Percentiles rank a stretch among this genome's conserved stretches.
These are phyloP conservation scores for Aspergillus uvarum DNA, from an alignment of 2,329 filamentous ascomycete species.

Conservation along the genomic window DNA sequence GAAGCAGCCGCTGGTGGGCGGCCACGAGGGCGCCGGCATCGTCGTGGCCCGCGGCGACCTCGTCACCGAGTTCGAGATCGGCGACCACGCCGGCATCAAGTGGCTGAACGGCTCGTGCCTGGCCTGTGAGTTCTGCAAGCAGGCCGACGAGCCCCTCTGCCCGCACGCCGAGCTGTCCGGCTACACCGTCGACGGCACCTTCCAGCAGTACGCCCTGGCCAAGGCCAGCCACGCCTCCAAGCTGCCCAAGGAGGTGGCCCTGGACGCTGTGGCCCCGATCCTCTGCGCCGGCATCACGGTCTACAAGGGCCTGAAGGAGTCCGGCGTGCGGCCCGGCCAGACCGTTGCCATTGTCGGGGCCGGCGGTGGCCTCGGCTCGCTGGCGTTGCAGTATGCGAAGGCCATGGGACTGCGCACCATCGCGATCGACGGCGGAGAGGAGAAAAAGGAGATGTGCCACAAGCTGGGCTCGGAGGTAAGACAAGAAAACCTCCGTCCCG, in stretches of 20 bases:
- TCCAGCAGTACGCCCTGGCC: slow-evolving; percentile 88
- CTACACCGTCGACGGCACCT: slow-evolving; percentile 88
- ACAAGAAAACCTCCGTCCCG: neutral
- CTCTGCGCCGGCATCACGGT: slow-evolving; percentile 85
- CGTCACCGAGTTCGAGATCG: slow-evolving; percentile 74
- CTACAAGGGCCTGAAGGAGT: slow-evolving; percentile 90
- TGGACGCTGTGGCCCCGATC: slow-evolving; percentile 78
- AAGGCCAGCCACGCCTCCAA: slow-evolving; percentile 85
- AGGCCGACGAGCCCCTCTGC: slow-evolving; percentile 80
- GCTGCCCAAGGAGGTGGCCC: slow-evolving; percentile 73
- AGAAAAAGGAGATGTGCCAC: slow-evolving; percentile 69
- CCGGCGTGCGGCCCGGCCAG: slow-evolving; percentile 70
- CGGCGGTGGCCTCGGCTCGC: slow-evolving; percentile 75
- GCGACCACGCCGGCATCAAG: slow-evolving; percentile 83
- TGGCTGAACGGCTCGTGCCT: slow-evolving; percentile 91
- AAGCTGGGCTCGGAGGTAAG: slow-evolving; percentile 63
- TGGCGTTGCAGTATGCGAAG: slow-evolving; percentile 83
- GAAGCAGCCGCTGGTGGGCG: slow-evolving; percentile 83
- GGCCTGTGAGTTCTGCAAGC: slow-evolving; percentile 77
- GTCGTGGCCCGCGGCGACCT: slow-evolving; percentile 78
- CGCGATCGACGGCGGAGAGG: slow-evolving; percentile 78
- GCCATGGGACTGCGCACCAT: slow-evolving; percentile 83
- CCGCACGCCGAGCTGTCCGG: slow-evolving; percentile 72
- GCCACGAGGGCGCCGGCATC: slow-evolving; percentile 74
- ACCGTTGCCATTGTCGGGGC: slow-evolving; percentile 82